Base-by-base conservation (phyloP, 768 basidiomycete species). In the Psilocybe tampanensis region DNA sequence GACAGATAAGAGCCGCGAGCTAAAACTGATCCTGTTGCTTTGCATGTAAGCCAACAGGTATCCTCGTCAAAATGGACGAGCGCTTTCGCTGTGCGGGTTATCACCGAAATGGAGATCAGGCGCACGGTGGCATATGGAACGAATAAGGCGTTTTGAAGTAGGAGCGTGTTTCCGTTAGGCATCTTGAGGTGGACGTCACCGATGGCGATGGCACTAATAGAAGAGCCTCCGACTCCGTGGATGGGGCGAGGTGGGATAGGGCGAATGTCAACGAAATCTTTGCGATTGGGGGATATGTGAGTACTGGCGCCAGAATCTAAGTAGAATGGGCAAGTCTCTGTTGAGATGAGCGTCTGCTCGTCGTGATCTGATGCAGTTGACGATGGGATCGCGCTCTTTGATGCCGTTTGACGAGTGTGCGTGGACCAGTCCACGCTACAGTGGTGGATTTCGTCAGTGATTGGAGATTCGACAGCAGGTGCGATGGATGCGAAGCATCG, bases 141-240 rank as follows among this genome's bases (percentile, higher is more conserved):
- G 15, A 22, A 47, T 19, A 55, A 17, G 2, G 23, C 45, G 18
- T 55, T 48, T 8, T 17, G 17, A 3, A 56, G 55, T 15, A 50
- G 24, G 26, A 56, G 13, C 13, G 15, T 11, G 2, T 7, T 13
- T 7, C 36, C 18, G n/a, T n/a, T n/a, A 1, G 47, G 8, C 4
- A 50, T 9, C 19, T 29, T 13, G 8, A 56, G 26, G 13, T 43
- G 2, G 19, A 76, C 65, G 0, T 60, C 59, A 0, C 74, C 68
- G 8, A 71, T 62, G 0, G 67, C 70, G 7, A 60, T 34, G 1
- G 70, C 68, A 0, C 44, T 41, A 19, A 72, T 66, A 11, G 51
- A 47, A 0, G 64, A 65, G 6, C 68, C 65, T 8, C 70, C 64
- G 11, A 72, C 52, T 2, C 74, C 68, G 11, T 64, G 63, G 6